phyloP scores from a whole-genome alignment of 768 basidiomycete genomes.

The Psilocybe cubensis region DNA sequence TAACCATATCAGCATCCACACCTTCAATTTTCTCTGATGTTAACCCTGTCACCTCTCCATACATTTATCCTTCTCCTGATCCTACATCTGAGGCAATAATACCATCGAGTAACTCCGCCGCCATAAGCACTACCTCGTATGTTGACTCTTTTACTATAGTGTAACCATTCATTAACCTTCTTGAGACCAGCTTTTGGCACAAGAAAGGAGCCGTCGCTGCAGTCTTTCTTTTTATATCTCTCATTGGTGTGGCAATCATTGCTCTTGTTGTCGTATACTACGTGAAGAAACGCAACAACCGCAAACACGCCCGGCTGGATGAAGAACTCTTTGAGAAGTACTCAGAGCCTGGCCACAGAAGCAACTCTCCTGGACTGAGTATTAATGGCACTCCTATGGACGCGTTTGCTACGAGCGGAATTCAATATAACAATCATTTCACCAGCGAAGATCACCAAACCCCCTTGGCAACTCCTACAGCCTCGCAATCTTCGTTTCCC shows the following conservation, averaged over 20 bases:
- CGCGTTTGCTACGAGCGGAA: slow-evolving; percentile 23
- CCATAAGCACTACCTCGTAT: slow-evolving; percentile 15
- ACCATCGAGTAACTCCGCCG: slow-evolving; percentile 7
- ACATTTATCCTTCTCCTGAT: background rate
- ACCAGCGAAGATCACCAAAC: slow-evolving; percentile 12
- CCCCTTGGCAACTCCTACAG: slow-evolving; percentile 8
- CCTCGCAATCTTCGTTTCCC: slow-evolving; percentile 15
- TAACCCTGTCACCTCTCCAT: background rate
- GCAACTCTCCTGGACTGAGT: slow-evolving; percentile 31
- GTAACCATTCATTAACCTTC: slow-evolving; percentile 8
- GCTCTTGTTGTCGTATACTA: slow-evolving; percentile 26
- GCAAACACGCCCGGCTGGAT: slow-evolving; percentile 23
- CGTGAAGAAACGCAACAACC: slow-evolving; percentile 27
- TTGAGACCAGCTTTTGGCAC: slow-evolving; percentile 33
- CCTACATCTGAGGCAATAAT: background rate
- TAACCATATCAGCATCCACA: background rate
- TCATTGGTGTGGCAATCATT: slow-evolving; percentile 28
- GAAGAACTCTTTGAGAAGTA: slow-evolving; percentile 32
- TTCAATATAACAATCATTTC: slow-evolving; percentile 16
- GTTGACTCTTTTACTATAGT: slow-evolving; percentile 12
- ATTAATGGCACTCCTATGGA: slow-evolving; percentile 32
- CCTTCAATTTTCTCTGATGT: slow-evolving; percentile 9
- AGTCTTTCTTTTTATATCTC: slow-evolving; percentile 33
- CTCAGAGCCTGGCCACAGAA: slow-evolving; percentile 20
- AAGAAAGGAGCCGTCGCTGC: slow-evolving; percentile 42